phyloP scores from a whole-genome alignment of 2,329 filamentous ascomycete species.

The Hypoxylon sp. region DNA sequence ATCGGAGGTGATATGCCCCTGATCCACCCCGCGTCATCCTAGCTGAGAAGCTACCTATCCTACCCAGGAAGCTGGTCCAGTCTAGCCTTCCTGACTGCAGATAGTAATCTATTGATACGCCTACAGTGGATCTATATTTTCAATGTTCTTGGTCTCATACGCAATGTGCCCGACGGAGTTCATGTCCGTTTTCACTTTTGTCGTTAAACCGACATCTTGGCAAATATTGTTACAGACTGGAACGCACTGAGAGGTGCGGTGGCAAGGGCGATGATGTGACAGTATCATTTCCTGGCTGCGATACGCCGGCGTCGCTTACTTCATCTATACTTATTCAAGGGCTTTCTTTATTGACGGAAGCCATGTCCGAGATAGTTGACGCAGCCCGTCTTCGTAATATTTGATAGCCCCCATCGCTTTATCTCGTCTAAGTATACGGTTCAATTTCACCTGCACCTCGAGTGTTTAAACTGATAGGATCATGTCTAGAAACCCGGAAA shows the following conservation, averaged over 20 bases:
- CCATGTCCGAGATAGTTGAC: neutral
- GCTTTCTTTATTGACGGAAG: neutral
- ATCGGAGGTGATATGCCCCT: slow-evolving; percentile 18
- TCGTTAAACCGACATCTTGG: neutral
- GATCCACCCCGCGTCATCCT: slow-evolving; percentile 31
- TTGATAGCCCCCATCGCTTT: neutral
- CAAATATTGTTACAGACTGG: neutral
- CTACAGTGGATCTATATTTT: slow-evolving; percentile 15
- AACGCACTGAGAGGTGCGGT: neutral
- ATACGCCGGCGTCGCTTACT: neutral
- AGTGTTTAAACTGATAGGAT: neutral
- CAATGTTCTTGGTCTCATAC: neutral
- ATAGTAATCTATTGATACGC: slow-evolving; percentile 9
- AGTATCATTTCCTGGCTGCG: neutral
- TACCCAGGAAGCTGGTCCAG: slow-evolving; percentile 12
- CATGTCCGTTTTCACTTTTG: neutral
- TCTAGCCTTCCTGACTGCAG: slow-evolving; percentile 7
- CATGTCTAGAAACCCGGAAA: neutral
- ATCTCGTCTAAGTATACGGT: neutral
- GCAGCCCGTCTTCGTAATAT: neutral
- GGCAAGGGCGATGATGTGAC: neutral
- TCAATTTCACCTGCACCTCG: neutral
- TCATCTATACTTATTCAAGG: neutral
- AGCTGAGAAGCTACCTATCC: slow-evolving; percentile 14
- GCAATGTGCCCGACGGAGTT: neutral